Evolutionary conservation across 164 flowering plant genomes (phyloP).

Genomic region (Umbellularia californica): DNA sequence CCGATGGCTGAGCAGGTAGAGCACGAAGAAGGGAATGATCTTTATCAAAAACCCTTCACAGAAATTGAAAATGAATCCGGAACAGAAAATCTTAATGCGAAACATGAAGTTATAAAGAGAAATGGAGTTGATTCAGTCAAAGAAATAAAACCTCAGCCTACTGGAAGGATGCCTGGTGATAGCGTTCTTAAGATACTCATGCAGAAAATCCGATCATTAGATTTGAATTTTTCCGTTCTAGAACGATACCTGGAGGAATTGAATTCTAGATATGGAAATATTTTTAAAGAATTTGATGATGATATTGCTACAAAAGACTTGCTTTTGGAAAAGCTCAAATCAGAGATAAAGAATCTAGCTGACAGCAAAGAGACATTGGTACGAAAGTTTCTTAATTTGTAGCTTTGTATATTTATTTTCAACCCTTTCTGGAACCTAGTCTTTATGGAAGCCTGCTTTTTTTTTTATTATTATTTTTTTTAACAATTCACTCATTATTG

Average conservation of each 20-base stretch:
- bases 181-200: slow-evolving; percentile 87
- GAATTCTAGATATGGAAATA: slow-evolving; percentile 64
- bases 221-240: slow-evolving; percentile 70
- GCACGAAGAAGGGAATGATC: slow-evolving; percentile 26
- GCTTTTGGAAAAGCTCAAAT: slow-evolving; percentile 47
- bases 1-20: slow-evolving; percentile 23
- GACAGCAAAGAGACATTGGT: slow-evolving; percentile 56
- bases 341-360: slow-evolving; percentile 42
- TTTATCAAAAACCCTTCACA: slow-evolving; percentile 14
- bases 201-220: slow-evolving; percentile 88
- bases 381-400: slow-evolving; percentile 24
- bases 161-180: slow-evolving; percentile 89
- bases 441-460: neutral
- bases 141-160: slow-evolving; percentile 62
- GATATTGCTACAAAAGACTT: slow-evolving; percentile 56
- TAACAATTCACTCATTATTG: slow-evolving; percentile 1
- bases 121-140: slow-evolving; percentile 48
- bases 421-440: neutral
- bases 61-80: slow-evolving; percentile 34
- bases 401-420: neutral
- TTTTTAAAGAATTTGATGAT: slow-evolving; percentile 65
- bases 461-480: neutral
- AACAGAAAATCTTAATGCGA: slow-evolving; percentile 23
- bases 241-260: slow-evolving; percentile 83
- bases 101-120: slow-evolving; percentile 26